These are phyloP conservation scores for Eimeria sp. DNA, from an alignment of 169 alveolate genomes.

Conservation along the genomic window DNA sequence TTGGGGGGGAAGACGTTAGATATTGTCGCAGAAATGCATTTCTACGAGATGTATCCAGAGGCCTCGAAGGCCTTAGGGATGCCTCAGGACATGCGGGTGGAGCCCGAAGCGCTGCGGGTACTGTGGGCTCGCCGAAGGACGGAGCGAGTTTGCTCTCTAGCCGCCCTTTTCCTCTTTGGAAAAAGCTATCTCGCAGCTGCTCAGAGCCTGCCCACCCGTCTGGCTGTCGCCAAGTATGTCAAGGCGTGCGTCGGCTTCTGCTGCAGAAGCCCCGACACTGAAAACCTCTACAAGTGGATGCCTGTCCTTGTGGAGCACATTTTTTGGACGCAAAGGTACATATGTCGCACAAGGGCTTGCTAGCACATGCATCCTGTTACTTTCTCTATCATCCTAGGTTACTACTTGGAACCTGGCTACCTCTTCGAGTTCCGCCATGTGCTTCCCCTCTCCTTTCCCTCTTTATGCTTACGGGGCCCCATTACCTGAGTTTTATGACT, in stretches of 20 bases:
- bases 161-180: slow-evolving; percentile 74
- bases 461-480: no score
- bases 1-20: slow-evolving; percentile 82
- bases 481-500: no score
- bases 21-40: slow-evolving; percentile 75
- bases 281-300: slow-evolving; percentile 82
- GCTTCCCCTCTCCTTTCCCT: no score
- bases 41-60: slow-evolving; percentile 65
- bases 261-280: slow-evolving; percentile 73
- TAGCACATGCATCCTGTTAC: no score
- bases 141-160: slow-evolving; percentile 53
- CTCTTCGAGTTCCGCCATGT: no score
- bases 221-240: slow-evolving; percentile 78
- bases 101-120: slow-evolving; percentile 57
- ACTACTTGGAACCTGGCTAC: no score
- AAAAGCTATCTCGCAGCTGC: slow-evolving; percentile 80
- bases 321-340: slow-evolving; percentile 81
- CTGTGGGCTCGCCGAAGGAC: slow-evolving; percentile 80
- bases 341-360: no score
- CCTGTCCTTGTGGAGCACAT: slow-evolving; percentile 82
- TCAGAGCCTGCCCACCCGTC: slow-evolving; percentile 77
- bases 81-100: slow-evolving; percentile 53
- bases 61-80: not conserved
- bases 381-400: no score
- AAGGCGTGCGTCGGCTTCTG: slow-evolving; percentile 79